A percentile compares a stretch with the other conserved stretches of the same genome.
Conservation (phyloP, 1,284 basidiomycete species). For the Uromyces viciae-fabae region DNA sequence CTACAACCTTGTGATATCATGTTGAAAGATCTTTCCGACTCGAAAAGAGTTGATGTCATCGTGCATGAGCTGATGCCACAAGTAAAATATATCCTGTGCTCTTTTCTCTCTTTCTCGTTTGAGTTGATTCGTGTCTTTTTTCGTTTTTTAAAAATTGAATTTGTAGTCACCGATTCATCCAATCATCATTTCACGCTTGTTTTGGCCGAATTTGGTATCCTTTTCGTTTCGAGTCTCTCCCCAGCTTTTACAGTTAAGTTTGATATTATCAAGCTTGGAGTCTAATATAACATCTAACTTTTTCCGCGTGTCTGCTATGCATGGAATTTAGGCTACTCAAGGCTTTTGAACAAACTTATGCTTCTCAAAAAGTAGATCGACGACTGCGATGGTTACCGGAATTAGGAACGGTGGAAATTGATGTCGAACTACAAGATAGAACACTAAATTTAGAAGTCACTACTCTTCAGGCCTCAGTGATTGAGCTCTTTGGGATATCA, state of each 20-base stretch:
- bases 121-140: neutral
- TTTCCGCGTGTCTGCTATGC: neutral
- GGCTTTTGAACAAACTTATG: conserved; percentile 71
- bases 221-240: conserved; percentile 29
- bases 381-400: conserved; percentile 77
- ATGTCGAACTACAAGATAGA: conserved; percentile 75
- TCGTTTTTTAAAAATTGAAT: conserved; percentile 53
- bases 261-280: neutral
- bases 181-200: conserved; percentile 82
- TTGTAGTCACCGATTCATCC: conserved; percentile 75
- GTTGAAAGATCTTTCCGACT: conserved; percentile 90
- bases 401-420: conserved; percentile 72
- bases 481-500: conserved; percentile 75
- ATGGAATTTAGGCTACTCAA: conserved; percentile 64
- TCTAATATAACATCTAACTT: neutral
- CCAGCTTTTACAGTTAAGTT: conserved; percentile 19
- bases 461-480: conserved; percentile 79
- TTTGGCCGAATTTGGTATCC: conserved; percentile 66
- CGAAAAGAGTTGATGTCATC: conserved; percentile 75
- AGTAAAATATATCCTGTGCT: conserved; percentile 58
- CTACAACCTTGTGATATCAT: conserved; percentile 92
- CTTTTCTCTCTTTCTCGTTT: neutral
- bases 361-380: conserved; percentile 81
- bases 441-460: conserved; percentile 70
- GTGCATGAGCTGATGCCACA: conserved; percentile 67